Base-by-base conservation (phyloP, 1,139 yeast species). In the Debaryomyces udenii region DNA sequence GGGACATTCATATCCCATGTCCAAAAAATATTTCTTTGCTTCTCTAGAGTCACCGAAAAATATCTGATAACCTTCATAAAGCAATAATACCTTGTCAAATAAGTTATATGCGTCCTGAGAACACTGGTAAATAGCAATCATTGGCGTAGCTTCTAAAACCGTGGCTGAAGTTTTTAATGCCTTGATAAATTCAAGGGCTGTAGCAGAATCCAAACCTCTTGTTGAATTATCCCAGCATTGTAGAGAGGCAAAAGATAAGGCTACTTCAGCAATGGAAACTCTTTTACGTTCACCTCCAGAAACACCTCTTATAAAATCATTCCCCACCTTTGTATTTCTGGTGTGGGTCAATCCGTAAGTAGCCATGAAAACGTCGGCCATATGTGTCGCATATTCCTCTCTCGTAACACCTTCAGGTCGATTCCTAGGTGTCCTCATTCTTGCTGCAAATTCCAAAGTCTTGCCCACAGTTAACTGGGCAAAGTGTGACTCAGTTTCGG, bases 241-340 rank as follows among this genome's bases (percentile, higher is more conserved):
- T 17, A 31, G 16, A n/a, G 35, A 31, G 6, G 42, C 23, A 24
- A 39, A 35, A 18, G 38, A 17, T 11, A 27, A 16, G n/a, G 43
- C 36, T 2, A 28, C 37, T 20, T 40, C 43, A 10, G 38, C 40
- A 57, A 86, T 82, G 4, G 91, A 83, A 17, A 86, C 93, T 63
- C 94, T 81, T 64, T 85, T 85, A 52, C 93, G 74, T 65, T 86
- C 93, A 66, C 94, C 94, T 53, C 94, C 94, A 34, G 91, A 83
- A 27, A 86, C 87, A 62, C 94, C 94, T 55, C 91, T 76, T 33
- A 85, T 76, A 43, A 74, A 78, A 53, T 84, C 88, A 55, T 80
- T 76, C 43, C 91, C 91, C 26, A 84, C 90, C 50, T 77, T 75
- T 22, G 90, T 83, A 56, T 82, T 73, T 46, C 76, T 71, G n/a